A percentile compares a stretch with the other conserved stretches of the same genome.
Evolutionary conservation across 805 yeast genomes (phyloP).

Genomic region (Candida ovalis): DNA sequence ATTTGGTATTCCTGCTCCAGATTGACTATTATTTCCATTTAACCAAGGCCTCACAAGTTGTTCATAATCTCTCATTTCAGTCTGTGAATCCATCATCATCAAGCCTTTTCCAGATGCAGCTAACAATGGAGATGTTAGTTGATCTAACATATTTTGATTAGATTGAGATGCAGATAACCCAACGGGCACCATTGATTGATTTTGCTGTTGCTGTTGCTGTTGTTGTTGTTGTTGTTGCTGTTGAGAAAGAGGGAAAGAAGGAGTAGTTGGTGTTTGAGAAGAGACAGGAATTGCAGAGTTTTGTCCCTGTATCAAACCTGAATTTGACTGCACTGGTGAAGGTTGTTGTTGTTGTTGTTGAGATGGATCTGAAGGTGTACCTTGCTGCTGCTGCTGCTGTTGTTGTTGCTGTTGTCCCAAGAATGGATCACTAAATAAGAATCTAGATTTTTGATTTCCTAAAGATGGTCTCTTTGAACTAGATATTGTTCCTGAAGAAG

Average conservation of each 20-base stretch:
- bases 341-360: slow-evolving; percentile 7
- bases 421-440: slow-evolving; percentile 66
- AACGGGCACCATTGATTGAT: slow-evolving; percentile 14
- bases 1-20: slow-evolving; percentile 1
- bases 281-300: background rate
- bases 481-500: slow-evolving; percentile 1
- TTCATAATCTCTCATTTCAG: slow-evolving; percentile 36
- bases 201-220: slow-evolving; percentile 4
- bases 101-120: slow-evolving; percentile 36
- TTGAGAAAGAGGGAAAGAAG: slow-evolving; percentile 3
- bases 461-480: slow-evolving; percentile 47
- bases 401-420: slow-evolving; percentile 11
- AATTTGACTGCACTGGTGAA: slow-evolving; percentile 4
- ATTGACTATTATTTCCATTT: slow-evolving; percentile 11
- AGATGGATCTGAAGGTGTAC: slow-evolving; percentile 6
- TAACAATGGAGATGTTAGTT: slow-evolving; percentile 22
- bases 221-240: slow-evolving; percentile 5
- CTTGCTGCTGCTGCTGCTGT: slow-evolving; percentile 1
- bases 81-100: slow-evolving; percentile 41
- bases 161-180: slow-evolving; percentile 31
- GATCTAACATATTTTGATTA: slow-evolving; percentile 17
- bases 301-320: slow-evolving; percentile 7
- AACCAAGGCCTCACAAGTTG: slow-evolving; percentile 40
- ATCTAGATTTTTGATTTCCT: slow-evolving; percentile 61
- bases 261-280: slow-evolving; percentile 4